Base-by-base conservation (phyloP, 352 stramenopile genomes). In the Plasmopara halstedii region DNA sequence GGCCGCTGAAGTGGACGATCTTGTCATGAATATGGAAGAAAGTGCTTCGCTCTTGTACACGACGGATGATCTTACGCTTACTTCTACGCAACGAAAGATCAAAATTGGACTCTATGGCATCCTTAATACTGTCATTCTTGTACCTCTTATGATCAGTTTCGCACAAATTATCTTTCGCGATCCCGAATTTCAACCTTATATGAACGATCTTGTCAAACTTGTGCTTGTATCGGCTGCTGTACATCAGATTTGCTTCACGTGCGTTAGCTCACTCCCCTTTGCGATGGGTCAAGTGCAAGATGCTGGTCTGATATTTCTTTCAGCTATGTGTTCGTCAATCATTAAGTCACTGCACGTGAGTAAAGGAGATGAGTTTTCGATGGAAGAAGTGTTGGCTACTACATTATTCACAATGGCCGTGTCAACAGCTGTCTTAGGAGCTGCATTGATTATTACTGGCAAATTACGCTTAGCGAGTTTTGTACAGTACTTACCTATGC, bases 281-380 rank as follows among this genome's bases (percentile, higher is more conserved):
- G 95, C 96, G 2, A 95, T 99, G 37, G 96, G 96, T 2, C 95
- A 97, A 66, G 96, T 99, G 3, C 96, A 99, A 62, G 95, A 99
- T 64, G 95, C 95, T 2, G 96, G 96, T 0, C 74, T 99, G n/a
- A 99, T 99, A 50, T 99, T 99, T 70, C 74, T 99, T 37, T 96
- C 81, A 15, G 78, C 80, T 35, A 99, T 99, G 77, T 89, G 95
- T 9, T 87, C 70, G 18, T 83, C 73, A 18, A 97, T 97, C 46
- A 83, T 90, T 29, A 69, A 85, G 32, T 77, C 64, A 14, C 43
- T 97, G 13, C 74, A 79, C 18, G 60, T 71, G 5, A 83, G 53
- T 67, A 52, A 69, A 27, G 87, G 63, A 63, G 53, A 81, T 51
- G 49, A 62, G 54, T 70, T 83, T 39, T 73, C 72, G 0, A 90